Base-by-base conservation (phyloP, 75 land plant genomes). In the Cunninghamia lanceolata region DNA sequence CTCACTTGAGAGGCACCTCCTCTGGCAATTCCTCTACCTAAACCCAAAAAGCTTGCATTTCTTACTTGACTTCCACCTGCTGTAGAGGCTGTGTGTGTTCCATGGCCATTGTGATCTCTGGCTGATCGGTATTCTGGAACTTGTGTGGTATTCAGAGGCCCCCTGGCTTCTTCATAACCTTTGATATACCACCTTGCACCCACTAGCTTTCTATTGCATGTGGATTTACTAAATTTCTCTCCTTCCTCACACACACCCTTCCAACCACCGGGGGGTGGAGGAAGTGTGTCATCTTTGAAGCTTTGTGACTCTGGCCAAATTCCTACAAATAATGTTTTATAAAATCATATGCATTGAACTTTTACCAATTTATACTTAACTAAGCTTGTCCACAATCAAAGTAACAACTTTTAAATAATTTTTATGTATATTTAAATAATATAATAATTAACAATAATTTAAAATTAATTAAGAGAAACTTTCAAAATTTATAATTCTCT, bases 261-360 rank as follows among this genome's bases (percentile, higher is more conserved):
- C 98, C 98, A 96, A 3, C 66, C n/a, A 45, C 86, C 35, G 46
- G 96, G 98, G 36, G 92, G 73, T 43, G 91, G 92, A 0, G 87
- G 76, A 84, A 91, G 87, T 66, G 56, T 70, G 21, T 83, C 82
- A 71, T 95, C 93, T 38, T 85, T 40, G 85, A 94, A 96, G 87
- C 98, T 96, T 71, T 89, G 84, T 25, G 93, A 89, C 85, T 96
- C 97, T n/a, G 98, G 98, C 95, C 96, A 96, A 25, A 96, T 86
- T 30, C 98, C 98, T 85, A 84, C 32, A 70, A 76, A 82, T 25
- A 79, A 82, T 4, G 0, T 4, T 56, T 4, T 19, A 4, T 4
- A 19, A 56, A 56, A 56, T 56, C 63, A 19, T 19, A 56, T 56
- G 3, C n/a, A 28, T 63, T 63, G 21, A 28, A 17, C 3, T 54